phyloP scores from a whole-genome alignment of 305 asterid species.

The Plantago lanceolata region DNA sequence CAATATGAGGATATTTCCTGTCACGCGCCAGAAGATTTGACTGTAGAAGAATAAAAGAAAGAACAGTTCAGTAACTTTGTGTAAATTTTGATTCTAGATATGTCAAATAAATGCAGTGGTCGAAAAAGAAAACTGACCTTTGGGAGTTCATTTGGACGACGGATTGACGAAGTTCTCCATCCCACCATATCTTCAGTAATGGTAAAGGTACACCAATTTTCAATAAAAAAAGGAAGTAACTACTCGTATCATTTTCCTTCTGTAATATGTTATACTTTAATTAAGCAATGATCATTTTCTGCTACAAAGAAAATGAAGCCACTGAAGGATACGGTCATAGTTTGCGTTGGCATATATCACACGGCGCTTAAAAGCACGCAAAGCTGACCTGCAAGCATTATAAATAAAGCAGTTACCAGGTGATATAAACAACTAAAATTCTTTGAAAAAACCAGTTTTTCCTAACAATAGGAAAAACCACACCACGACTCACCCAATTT shows the following conservation, averaged over 20 bases:
- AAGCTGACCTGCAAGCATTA: slow-evolving; percentile 54
- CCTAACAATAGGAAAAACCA: no score
- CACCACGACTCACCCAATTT: no score
- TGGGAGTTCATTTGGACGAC: slow-evolving; percentile 78
- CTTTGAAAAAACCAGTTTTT: no score
- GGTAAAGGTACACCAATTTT: slow-evolving; percentile 41
- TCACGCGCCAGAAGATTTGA: slow-evolving; percentile 45
- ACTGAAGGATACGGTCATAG: slow-evolving; percentile 72
- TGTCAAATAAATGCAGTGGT: background rate
- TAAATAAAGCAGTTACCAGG: slow-evolving; percentile 20
- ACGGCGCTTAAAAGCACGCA: slow-evolving; percentile 78
- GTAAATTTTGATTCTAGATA: background rate
- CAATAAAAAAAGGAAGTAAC: slow-evolving; percentile 4
- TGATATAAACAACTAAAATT: no score
- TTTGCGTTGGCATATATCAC: slow-evolving; percentile 90
- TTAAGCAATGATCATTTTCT: background rate
- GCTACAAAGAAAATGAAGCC: slow-evolving; percentile 15
- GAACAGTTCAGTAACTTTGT: slow-evolving; percentile 17
- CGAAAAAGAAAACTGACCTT: slow-evolving; percentile 35
- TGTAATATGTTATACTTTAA: no score
- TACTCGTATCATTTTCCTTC: no score
- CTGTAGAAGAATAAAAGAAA: slow-evolving; percentile 32
- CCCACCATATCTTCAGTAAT: slow-evolving; percentile 70
- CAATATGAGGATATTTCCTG: slow-evolving; percentile 78
- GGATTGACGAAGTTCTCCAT: slow-evolving; percentile 93